phyloP scores from a whole-genome alignment of 805 yeast genomes.

The Yarrowia porcina region DNA sequence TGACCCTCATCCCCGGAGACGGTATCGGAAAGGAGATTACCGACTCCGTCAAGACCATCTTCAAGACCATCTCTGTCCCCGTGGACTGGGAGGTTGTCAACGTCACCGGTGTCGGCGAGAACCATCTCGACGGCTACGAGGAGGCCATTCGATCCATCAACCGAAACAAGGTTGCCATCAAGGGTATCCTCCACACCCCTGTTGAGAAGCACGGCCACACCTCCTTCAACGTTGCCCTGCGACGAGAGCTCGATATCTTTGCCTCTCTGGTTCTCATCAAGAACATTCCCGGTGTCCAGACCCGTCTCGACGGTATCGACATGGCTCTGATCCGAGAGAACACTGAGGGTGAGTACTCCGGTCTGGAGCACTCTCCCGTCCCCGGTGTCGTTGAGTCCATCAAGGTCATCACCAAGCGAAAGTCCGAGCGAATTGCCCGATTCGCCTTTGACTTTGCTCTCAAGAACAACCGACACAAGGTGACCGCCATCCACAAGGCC shows the following conservation, averaged over 20 bases:
- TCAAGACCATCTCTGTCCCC: slow-evolving; percentile 83
- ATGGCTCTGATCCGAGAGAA: slow-evolving; percentile 96
- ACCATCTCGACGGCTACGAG: slow-evolving; percentile 46
- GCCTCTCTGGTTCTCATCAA: slow-evolving; percentile 94
- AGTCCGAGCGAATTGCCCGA: slow-evolving; percentile 95
- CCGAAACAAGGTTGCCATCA: slow-evolving; percentile 95
- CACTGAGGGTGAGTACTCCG: slow-evolving; percentile 99
- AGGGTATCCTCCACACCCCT: slow-evolving; percentile 93
- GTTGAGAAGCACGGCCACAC: slow-evolving; percentile 72
- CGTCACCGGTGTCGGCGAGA: slow-evolving; percentile 54
- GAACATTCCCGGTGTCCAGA: slow-evolving; percentile 89
- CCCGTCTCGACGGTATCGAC: slow-evolving; percentile 84
- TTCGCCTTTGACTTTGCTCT: slow-evolving; percentile 95
- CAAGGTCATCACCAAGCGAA: slow-evolving; percentile 89
- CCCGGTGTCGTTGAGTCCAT: slow-evolving; percentile 97
- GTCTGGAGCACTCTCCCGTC: slow-evolving; percentile 94
- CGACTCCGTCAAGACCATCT: slow-evolving; percentile 86
- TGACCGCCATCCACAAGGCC: slow-evolving; percentile 98
- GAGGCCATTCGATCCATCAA: slow-evolving; percentile 87
- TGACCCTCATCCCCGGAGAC: slow-evolving; percentile 93
- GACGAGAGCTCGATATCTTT: slow-evolving; percentile 93
- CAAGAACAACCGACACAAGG: slow-evolving; percentile 86
- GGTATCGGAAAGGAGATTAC: slow-evolving; percentile 97
- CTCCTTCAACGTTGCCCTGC: slow-evolving; percentile 90
- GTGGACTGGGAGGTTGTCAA: slow-evolving; percentile 79